Evolutionary conservation across 805 yeast genomes (phyloP).

Genomic region (Diddensiella transvaalensis): DNA sequence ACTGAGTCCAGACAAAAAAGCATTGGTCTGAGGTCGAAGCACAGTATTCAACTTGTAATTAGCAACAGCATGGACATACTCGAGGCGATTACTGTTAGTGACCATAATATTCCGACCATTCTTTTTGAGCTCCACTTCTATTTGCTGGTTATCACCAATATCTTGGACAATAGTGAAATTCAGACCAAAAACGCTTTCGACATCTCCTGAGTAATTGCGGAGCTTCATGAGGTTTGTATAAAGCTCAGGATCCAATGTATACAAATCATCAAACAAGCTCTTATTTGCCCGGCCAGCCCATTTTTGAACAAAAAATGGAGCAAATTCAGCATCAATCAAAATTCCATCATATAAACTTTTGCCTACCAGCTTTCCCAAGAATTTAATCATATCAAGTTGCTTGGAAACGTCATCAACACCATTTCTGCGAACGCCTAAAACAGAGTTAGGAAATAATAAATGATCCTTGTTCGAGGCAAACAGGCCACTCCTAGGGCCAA

Average conservation of each 20-base stretch:
- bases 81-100: slow-evolving; percentile 54
- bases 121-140: slow-evolving; percentile 55
- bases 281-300: slow-evolving; percentile 45
- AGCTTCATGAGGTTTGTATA: slow-evolving; percentile 63
- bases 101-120: slow-evolving; percentile 59
- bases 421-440: slow-evolving; percentile 35
- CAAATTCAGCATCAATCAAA: slow-evolving; percentile 76
- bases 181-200: slow-evolving; percentile 53
- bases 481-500: slow-evolving; percentile 40
- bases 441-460: slow-evolving; percentile 73
- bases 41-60: slow-evolving; percentile 71
- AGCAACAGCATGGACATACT: slow-evolving; percentile 73
- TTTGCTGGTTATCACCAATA: slow-evolving; percentile 30
- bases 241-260: slow-evolving; percentile 63
- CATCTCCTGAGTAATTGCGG: slow-evolving; percentile 50
- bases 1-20: slow-evolving; percentile 67
- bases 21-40: slow-evolving; percentile 53
- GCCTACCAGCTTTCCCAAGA: slow-evolving; percentile 81
- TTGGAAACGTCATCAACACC: slow-evolving; percentile 3
- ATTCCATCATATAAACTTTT: slow-evolving; percentile 84
- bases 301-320: slow-evolving; percentile 77
- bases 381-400: slow-evolving; percentile 42
- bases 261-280: slow-evolving; percentile 75
- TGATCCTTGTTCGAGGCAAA: slow-evolving; percentile 48
- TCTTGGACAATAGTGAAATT: slow-evolving; percentile 61